phyloP scores from a whole-genome alignment of 306 rosid species.

The Rosa chinensis region DNA sequence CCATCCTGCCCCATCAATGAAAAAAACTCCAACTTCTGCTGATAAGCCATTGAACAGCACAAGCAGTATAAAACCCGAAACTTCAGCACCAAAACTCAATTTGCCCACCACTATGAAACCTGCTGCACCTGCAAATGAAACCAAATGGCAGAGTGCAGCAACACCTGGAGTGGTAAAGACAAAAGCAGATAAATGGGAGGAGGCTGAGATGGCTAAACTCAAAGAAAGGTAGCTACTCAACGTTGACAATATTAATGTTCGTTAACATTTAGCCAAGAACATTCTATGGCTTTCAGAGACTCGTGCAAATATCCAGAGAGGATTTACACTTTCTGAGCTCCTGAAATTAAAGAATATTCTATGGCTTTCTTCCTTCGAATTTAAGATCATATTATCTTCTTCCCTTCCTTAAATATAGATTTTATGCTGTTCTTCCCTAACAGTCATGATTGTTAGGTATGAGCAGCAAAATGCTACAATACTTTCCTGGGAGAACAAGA shows the following conservation, averaged over 20 bases:
- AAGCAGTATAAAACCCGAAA: slow-evolving; percentile 27
- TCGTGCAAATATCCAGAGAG: neutral
- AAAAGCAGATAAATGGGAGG: slow-evolving; percentile 71
- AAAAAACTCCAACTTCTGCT: slow-evolving; percentile 31
- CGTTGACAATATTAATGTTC: neutral
- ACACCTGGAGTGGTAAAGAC: slow-evolving; percentile 23
- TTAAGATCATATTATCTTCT: neutral
- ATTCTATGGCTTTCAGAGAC: neutral
- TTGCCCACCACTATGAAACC: slow-evolving; percentile 16
- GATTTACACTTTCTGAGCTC: neutral
- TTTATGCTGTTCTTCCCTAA: slow-evolving; percentile 22
- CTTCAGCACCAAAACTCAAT: slow-evolving; percentile 30
- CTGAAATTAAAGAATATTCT: neutral
- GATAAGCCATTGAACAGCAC: slow-evolving; percentile 18
- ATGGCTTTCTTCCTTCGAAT: neutral
- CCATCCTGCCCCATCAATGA: slow-evolving; percentile 31
- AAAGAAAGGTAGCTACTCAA: slow-evolving; percentile 43
- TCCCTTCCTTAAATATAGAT: neutral
- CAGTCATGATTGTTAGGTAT: slow-evolving; percentile 46
- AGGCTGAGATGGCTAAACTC: slow-evolving; percentile 51
- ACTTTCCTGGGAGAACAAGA: slow-evolving; percentile 67
- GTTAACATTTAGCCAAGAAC: neutral
- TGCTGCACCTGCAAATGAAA: slow-evolving; percentile 24
- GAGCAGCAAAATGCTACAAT: slow-evolving; percentile 43
- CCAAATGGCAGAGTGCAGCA: slow-evolving; percentile 24